Evolutionary conservation across 257 asterid genomes (phyloP), one percentile per base, ranked within the genome.

Genomic region (Fraxinus pennsylvanica): DNA sequence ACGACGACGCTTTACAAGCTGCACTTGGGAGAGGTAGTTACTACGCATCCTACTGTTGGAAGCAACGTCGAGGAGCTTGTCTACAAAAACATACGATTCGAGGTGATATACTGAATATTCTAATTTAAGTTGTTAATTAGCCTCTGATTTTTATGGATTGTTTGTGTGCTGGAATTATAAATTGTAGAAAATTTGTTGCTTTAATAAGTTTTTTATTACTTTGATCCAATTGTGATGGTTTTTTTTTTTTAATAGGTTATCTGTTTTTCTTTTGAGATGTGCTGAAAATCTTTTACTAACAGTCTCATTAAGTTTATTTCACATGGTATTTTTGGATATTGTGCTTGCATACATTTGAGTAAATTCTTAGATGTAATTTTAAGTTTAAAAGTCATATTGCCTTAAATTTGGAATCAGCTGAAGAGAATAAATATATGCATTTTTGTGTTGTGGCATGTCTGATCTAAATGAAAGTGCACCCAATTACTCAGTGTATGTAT

Each of bases 41-140:
- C 99, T 74, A 94, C 99, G 67, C 96, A 91, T 30, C 99, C 99
- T 52, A 94, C 99, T n/a, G 96, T 94, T 25, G 99, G 99, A 72
- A 94, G 99, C 91, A 94, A 94, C 79, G 98, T 92, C 3, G 99
- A 94, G 88, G 99, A 94, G 88, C 91, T 94, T 73, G 97, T 94
- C 57, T 94, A 91, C 68, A 94, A 94, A 84, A 94, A 94, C 79
- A 94, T 94, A 43, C 90, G 98, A 74, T 94, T 94, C 74, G 99
- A 94, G 99, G 99, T 94, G 43, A 57, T 63, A 39, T 21, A 27
- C 13, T 50, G 35, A 9, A n/a, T 21, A 15, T 65, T 45, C 65
- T 1, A 29, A 12, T 21, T 41, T 68, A 30, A 43, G 27, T 66
- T 63, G 14, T 32, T 63, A 32, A 63, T 27, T 63, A 12, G 19